These are phyloP conservation scores for Gracilaria domingensis DNA, from an alignment of 23 red algal genomes.

Conservation along the genomic window DNA sequence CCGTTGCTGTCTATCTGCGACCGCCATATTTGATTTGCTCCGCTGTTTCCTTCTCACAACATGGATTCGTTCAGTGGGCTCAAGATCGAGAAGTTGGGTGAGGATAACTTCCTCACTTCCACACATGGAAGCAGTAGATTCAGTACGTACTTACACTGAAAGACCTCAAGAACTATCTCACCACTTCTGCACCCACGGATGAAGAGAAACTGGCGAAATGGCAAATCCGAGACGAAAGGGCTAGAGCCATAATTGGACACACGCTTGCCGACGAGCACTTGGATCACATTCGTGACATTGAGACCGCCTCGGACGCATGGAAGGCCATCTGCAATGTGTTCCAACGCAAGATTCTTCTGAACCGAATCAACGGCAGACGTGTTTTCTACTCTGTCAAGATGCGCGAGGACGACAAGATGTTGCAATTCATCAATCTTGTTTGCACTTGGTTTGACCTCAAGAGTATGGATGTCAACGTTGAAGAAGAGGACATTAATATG, in stretches of 20 bases:
- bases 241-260: constrained; percentile 38
- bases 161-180: constrained; percentile 10
- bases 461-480: constrained; percentile 2
- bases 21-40: no score
- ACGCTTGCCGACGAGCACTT: constrained; percentile 22
- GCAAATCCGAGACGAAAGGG: constrained; percentile 16
- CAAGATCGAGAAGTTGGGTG: no score
- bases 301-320: constrained; percentile 35
- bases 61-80: no score
- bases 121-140: constrained; percentile 19
- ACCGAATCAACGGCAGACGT: constrained; percentile 3
- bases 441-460: constrained; percentile 22
- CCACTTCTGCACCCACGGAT: neutral
- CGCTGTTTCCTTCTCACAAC: no score
- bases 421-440: constrained; percentile 41
- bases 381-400: constrained; percentile 38
- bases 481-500: constrained; percentile 24
- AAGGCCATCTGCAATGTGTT: constrained; percentile 47
- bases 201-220: neutral
- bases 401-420: constrained; percentile 35
- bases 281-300: constrained; percentile 8
- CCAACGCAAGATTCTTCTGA: constrained; percentile 30
- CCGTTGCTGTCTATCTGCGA: no score
- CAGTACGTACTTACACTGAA: neutral
- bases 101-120: no score